A percentile compares a stretch with the other conserved stretches of the same genome.
Conservation (phyloP, 2,329 filamentous ascomycete genomes). For the Pleomassaria siparia region DNA sequence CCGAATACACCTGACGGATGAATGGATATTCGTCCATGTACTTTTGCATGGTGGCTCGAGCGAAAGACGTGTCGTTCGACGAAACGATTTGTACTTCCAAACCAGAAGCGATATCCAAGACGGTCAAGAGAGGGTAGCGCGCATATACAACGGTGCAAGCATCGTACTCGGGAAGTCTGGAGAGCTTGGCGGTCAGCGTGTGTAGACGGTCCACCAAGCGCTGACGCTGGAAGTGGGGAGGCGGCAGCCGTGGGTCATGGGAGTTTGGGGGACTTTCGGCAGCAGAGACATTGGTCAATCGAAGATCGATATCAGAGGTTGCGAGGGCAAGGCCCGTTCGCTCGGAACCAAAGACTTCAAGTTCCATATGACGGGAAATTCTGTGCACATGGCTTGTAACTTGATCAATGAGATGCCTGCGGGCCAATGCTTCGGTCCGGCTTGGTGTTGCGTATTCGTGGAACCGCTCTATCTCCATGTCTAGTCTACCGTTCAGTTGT, state of each 20-base stretch:
- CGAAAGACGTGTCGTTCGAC: conserved; percentile 43
- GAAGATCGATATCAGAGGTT: conserved; percentile 58
- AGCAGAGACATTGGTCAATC: conserved; percentile 29
- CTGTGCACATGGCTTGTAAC: conserved; percentile 19
- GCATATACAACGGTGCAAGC: conserved; percentile 24
- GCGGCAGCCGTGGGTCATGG: neutral
- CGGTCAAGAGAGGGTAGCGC: conserved; percentile 45
- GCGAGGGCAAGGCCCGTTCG: conserved; percentile 54
- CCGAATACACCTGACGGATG: conserved; percentile 52
- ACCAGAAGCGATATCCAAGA: conserved; percentile 51
- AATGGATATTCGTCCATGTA: conserved; percentile 54
- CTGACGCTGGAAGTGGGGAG: conserved; percentile 9
- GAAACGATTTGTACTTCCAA: conserved; percentile 56
- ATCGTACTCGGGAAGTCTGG: neutral
- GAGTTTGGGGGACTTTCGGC: neutral
- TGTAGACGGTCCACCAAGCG: neutral
- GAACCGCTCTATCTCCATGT: conserved; percentile 29
- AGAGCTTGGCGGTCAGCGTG: neutral
- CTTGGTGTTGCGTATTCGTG: conserved; percentile 41
- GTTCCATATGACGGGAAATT: conserved; percentile 24
- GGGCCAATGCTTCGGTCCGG: conserved; percentile 44
- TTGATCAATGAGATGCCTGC: conserved; percentile 38
- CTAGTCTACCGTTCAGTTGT: neutral
- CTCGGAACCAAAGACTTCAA: conserved; percentile 57
- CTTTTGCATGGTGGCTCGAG: conserved; percentile 47